Evolutionary conservation across 2,329 filamentous ascomycete species (phyloP), one percentile per base, ranked within the genome.

Genomic region (Fusarium ramigenum): DNA sequence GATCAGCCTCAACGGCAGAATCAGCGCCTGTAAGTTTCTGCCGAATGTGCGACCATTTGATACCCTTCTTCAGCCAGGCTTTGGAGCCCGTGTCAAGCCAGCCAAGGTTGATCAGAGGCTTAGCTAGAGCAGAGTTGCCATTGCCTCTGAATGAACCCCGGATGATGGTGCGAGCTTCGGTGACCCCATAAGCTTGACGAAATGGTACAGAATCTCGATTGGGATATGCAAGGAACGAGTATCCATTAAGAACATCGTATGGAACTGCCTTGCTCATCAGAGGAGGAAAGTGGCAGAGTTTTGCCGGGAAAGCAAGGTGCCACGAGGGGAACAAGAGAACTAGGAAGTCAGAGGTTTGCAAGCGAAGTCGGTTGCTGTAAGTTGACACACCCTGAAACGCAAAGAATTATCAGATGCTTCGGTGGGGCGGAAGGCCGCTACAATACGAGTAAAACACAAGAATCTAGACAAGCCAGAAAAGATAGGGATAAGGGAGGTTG

Each of bases 361-460:
- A 16, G 15, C n/a, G 9, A 43, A 9, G 5, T 43, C 15, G 40
- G 21, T 23, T 36, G 34, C 7, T 9, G 34, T 36, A 36, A 2
- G 16, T 37, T 23, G 9, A 43, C 3, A 15, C 9, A 16, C 15
- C 23, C 43, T n/a, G 60, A 47, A 40, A 61, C 42, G 12, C 8
- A 63, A 25, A 25, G 43, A 37, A 9, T 32, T 63, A 4, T 43
- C 37, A 10, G 37, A 52, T 52, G 5, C 57, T 14, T 43, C 37
- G 7, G 37, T n/a, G 37, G 7, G 21, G 14, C 3, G 1, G 43
- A 8, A 61, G 23, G 23, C 11, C 19, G 3, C 61, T 14, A 25
- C 21, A 25, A 23, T 62, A 61, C 16, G 60, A 42, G 23, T 47
- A 36, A 15, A 63, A 49, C 43, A 30, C 36, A 7, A 63, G 9